Percentiles rank a stretch among this genome's conserved stretches.
phyloP scores from a whole-genome alignment of 2,329 filamentous ascomycete species.

The Simplicillium aogashimaense region DNA sequence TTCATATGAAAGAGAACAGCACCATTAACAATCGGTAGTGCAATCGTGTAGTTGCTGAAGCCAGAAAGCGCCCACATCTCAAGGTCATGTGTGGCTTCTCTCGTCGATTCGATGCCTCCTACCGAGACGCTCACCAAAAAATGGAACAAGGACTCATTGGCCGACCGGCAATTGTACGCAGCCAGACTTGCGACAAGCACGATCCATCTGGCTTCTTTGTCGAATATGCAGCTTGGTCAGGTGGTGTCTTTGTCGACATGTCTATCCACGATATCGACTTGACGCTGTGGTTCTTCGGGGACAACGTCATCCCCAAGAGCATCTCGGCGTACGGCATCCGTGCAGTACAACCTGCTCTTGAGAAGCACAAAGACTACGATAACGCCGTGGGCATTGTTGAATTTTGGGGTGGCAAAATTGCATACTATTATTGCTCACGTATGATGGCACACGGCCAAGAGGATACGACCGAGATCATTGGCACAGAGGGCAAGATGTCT shows the following conservation, averaged over 20 bases:
- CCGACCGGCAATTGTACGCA: conserved; percentile 49
- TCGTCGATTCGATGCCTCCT: conserved; percentile 50
- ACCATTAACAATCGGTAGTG: conserved; percentile 29
- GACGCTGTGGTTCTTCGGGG: conserved; percentile 21
- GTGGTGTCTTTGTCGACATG: conserved; percentile 63
- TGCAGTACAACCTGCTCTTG: conserved; percentile 20
- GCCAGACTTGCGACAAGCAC: conserved; percentile 59
- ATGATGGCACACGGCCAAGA: conserved; percentile 63
- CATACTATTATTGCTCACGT: conserved; percentile 51
- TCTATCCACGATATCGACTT: conserved; percentile 56
- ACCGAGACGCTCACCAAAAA: conserved; percentile 47
- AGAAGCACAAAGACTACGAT: conserved; percentile 19
- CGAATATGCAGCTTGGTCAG: conserved; percentile 52
- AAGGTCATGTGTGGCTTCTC: conserved; percentile 47
- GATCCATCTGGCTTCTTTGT: conserved; percentile 61
- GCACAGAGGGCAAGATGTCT: conserved; percentile 52
- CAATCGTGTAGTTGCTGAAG: conserved; percentile 50
- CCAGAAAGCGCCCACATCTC: conserved; percentile 43
- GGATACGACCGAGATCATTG: conserved; percentile 58
- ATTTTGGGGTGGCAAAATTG: conserved; percentile 53
- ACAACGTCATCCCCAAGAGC: conserved; percentile 19
- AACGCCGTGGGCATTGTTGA: conserved; percentile 46
- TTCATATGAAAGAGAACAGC: conserved; percentile 10
- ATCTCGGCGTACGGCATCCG: conserved; percentile 20
- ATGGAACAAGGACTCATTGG: conserved; percentile 47